Conservation (phyloP, 1,139 yeast genomes). For the Blastobotrys malaysiensis region DNA sequence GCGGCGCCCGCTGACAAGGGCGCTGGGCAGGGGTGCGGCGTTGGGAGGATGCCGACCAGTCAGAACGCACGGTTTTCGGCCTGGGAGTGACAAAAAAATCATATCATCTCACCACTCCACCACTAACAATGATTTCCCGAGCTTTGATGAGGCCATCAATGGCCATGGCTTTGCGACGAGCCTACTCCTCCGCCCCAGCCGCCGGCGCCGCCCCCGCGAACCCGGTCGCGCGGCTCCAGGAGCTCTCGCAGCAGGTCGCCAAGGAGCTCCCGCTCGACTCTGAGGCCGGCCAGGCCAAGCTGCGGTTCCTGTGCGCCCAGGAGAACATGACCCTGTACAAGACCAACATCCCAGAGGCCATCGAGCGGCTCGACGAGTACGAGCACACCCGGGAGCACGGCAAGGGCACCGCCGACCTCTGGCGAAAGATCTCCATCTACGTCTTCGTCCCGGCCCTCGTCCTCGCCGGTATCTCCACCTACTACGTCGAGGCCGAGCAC, state of each 20-base stretch:
- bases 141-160: conserved; percentile 8
- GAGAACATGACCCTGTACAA: conserved; percentile 12
- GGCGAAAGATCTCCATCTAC: conserved; percentile 79
- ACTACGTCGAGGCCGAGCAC: conserved; percentile 76
- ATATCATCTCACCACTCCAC: conserved; percentile 3
- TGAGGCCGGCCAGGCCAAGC: conserved; percentile 12
- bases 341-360: conserved; percentile 32
- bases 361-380: conserved; percentile 43
- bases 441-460: conserved; percentile 80
- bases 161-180: conserved; percentile 3
- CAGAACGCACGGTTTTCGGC: not conserved
- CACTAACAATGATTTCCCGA: conserved; percentile 6
- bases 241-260: conserved; percentile 6
- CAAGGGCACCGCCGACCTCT: conserved; percentile 61
- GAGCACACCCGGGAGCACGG: conserved; percentile 77
- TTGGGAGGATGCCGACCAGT: not conserved
- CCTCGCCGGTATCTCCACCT: conserved; percentile 73
- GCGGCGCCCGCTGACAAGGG: not conserved
- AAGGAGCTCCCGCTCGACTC: conserved; percentile 4
- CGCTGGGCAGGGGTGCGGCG: not conserved
- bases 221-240: not conserved
- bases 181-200: conserved; percentile 6
- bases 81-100: not conserved
- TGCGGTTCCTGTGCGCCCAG: conserved; percentile 9
- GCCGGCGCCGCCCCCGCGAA: conserved; percentile 8